phyloP scores from a whole-genome alignment of 1,284 basidiomycete genomes.

The Fomitopsis betulina region DNA sequence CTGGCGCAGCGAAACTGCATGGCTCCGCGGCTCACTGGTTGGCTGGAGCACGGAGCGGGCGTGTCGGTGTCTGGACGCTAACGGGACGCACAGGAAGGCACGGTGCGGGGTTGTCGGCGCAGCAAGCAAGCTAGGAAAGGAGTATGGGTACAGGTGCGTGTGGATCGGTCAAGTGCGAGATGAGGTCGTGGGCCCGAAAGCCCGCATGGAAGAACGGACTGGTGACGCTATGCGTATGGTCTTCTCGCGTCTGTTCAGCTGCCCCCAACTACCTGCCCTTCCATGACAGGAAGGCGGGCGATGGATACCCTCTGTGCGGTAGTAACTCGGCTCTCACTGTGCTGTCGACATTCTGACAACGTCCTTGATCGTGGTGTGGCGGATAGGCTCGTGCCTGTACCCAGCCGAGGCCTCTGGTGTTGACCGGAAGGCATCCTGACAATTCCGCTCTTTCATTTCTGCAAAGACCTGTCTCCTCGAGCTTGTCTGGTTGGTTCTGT shows the following conservation, averaged over 20 bases:
- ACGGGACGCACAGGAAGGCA: constrained; percentile 23
- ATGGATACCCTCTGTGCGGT: constrained; percentile 18
- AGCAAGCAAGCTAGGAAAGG: constrained; percentile 4
- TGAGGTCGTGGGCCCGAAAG: constrained; percentile 13
- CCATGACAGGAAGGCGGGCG: constrained; percentile 27
- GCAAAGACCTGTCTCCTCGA: constrained; percentile 20
- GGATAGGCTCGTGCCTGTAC: constrained; percentile 21
- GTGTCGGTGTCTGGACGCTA: constrained; percentile 10
- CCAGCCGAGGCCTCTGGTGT: constrained; percentile 14
- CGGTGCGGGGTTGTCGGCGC: constrained; percentile 4
- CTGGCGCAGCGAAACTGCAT: constrained; percentile 44
- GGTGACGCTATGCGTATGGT: constrained; percentile 17
- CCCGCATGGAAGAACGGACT: constrained; percentile 13
- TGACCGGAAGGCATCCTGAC: neutral
- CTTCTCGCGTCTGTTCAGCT: constrained; percentile 10
- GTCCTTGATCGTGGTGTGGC: constrained; percentile 14
- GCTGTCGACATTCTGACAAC: constrained; percentile 8
- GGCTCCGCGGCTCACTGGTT: constrained; percentile 33
- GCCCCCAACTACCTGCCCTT: constrained; percentile 27
- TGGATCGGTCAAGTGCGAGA: constrained; percentile 12
- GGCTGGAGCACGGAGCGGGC: constrained; percentile 8
- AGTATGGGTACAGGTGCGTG: constrained; percentile 15
- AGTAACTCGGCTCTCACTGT: constrained; percentile 21
- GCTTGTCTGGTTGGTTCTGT: constrained; percentile 1
- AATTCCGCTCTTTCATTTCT: constrained; percentile 12